Conservation (phyloP, 345 rosid species). For the Toxicodendron radicans region DNA sequence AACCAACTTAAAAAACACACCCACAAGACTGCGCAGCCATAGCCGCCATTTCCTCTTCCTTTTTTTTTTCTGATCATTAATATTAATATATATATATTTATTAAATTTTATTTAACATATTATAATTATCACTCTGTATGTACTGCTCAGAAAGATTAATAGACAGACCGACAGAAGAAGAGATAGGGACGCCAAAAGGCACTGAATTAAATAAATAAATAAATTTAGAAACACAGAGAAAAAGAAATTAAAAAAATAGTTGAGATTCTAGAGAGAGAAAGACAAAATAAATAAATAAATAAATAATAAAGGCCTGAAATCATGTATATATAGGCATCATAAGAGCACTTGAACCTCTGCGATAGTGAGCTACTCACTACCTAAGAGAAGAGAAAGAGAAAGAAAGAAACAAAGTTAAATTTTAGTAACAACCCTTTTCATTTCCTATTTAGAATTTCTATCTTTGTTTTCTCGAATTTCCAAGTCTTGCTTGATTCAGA, state of each 20-base stretch:
- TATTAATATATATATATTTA: no score
- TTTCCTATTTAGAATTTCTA: not conserved
- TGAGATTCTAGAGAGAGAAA: constrained; percentile 28
- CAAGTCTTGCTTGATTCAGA: constrained; percentile 28
- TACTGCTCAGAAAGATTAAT: not conserved
- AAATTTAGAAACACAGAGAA: not conserved
- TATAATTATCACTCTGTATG: constrained; percentile 3
- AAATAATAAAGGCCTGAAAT: constrained; percentile 5
- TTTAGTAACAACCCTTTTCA: not conserved
- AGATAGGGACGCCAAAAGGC: constrained; percentile 30
- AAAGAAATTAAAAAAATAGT: not conserved
- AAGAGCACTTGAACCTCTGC: constrained; percentile 6
- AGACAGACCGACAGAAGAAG: constrained; percentile 14
- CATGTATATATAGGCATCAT: constrained; percentile 36
- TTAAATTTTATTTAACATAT: no score
- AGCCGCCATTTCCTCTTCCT: constrained; percentile 66
- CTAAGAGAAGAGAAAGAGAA: not conserved
- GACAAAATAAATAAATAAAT: not conserved
- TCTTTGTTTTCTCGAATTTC: constrained; percentile 21
- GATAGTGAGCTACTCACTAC: constrained; percentile 28
- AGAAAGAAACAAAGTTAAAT: no score
- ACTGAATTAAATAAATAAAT: constrained; percentile 8
- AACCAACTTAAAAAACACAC: not conserved
- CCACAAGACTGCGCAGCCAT: constrained; percentile 54
- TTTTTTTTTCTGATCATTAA: constrained; percentile 13